Evolutionary conservation across 306 rosid genomes (phyloP).

Genomic region (Fagus sylvatica): DNA sequence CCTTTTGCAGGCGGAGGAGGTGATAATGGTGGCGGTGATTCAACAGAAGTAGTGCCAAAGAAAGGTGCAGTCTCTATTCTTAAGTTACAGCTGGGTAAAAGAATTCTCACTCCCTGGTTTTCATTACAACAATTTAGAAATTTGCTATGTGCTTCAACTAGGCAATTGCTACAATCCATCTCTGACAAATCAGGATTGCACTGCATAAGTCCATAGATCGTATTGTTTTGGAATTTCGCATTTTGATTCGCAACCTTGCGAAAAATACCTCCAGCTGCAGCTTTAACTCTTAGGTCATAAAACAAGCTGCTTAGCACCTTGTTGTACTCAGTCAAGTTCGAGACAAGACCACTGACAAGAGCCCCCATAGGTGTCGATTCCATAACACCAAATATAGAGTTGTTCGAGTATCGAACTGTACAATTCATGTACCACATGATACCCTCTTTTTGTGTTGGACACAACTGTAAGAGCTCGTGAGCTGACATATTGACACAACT

Average conservation of each 20-base stretch:
- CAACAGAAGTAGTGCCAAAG: background rate
- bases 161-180: conserved; percentile 24
- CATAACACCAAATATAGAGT: conserved; percentile 1
- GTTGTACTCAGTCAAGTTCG: background rate
- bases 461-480: conserved; percentile 22
- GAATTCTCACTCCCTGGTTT: conserved; percentile 16
- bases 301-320: background rate
- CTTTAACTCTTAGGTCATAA: background rate
- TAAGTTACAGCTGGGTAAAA: conserved; percentile 45
- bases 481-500: conserved; percentile 35
- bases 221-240: background rate
- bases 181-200: conserved; percentile 32
- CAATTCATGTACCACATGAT: conserved; percentile 41
- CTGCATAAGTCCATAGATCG: conserved; percentile 30
- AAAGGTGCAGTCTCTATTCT: conserved; percentile 28
- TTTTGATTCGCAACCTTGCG: conserved; percentile 16
- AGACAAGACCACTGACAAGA: background rate
- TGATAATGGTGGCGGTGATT: conserved; percentile 1
- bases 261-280: conserved; percentile 11
- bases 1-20: conserved; percentile 13
- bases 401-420: conserved; percentile 37
- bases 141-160: background rate
- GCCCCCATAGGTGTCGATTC: background rate
- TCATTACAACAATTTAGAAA: background rate
- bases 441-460: conserved; percentile 57